Base-by-base conservation (phyloP, 495 filamentous ascomycete genomes). In the Jackrogersella multiformis region DNA sequence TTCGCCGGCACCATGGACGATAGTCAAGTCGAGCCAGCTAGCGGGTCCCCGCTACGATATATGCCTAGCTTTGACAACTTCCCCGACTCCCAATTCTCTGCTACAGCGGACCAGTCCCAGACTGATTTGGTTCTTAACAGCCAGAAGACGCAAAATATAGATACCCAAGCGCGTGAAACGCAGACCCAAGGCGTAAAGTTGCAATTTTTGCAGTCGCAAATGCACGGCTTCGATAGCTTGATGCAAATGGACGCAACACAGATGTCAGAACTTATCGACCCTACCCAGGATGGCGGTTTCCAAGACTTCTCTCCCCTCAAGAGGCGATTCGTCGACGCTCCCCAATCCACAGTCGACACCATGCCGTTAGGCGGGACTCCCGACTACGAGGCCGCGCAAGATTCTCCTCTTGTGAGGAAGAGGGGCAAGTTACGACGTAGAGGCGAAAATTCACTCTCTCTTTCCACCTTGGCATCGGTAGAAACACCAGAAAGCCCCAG, bases 1-100 rank as follows among this genome's bases (percentile, higher is more conserved):
- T 97, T 97, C 74, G 90, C 90, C n/a, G 92, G 91, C 23, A 97
- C 94, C 1, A 89, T 97, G 85, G 91, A 88, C 48, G 86, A 91
- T 30, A 87, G 85, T 59, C 78, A 82, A 73, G 66, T 56, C 48
- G 77, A 72, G 9, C 68, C 70, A 5, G 64, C 66, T 4, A 54
- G 64, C 24, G 60, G 60, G 12, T 78, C 75, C 1, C 77, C 79
- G n/a, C 58, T 71, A 5, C 72, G 76, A 23, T 77, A 80, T 4
- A 75, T 75, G 61, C 80, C 82, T 4, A 79, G 74, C 21, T 75
- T 76, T 30, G 71, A 72, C 5, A 56, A 64, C 38, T 81, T 84
- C 63, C 81, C 80, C 4, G 78, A 80, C 63, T 82, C 79, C 53
- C 78, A 84, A 60, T 82, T 83, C 53, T 81, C 78, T 1, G 78